These are phyloP conservation scores for Alloteropsis semialata DNA, from an alignment of 176 grass and related monocot genomes.

Conservation along the genomic window DNA sequence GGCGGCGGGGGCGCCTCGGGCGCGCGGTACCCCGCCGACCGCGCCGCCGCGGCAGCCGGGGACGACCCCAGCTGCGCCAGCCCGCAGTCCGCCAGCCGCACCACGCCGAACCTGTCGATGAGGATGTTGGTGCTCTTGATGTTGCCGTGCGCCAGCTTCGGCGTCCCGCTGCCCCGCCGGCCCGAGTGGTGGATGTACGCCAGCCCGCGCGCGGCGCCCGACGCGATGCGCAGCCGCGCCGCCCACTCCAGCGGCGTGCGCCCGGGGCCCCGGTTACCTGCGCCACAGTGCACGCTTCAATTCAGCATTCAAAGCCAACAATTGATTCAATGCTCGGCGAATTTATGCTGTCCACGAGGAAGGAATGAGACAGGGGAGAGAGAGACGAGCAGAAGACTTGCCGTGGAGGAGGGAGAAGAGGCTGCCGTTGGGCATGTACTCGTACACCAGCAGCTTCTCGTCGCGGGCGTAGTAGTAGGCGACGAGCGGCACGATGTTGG, in stretches of 20 bases:
- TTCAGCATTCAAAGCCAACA: background rate
- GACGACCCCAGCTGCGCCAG: conserved; percentile 66
- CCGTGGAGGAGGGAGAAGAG: conserved; percentile 89
- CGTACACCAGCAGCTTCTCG: conserved; percentile 98
- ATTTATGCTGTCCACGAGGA: background rate
- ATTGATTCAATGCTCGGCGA: background rate
- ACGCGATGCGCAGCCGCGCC: conserved; percentile 61
- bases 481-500: conserved; percentile 65
- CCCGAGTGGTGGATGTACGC: conserved; percentile 88
- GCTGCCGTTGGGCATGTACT: conserved; percentile 96
- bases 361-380: too few species aligned
- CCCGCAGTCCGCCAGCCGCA: conserved; percentile 75
- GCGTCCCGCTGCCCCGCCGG: conserved; percentile 48
- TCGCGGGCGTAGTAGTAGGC: conserved; percentile 95
- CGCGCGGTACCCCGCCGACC: conserved; percentile 63
- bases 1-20: conserved; percentile 67
- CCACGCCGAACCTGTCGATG: conserved; percentile 52
- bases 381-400: conserved; percentile 11
- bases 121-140: conserved; percentile 90
- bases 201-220: conserved; percentile 59
- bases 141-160: conserved; percentile 84
- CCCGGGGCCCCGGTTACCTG: conserved; percentile 82
- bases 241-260: conserved; percentile 86
- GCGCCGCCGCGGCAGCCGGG: background rate
- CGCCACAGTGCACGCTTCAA: background rate